Evolutionary conservation across 2,329 filamentous ascomycete species (phyloP).

Genomic region (Rhexocercosporidium sp.): DNA sequence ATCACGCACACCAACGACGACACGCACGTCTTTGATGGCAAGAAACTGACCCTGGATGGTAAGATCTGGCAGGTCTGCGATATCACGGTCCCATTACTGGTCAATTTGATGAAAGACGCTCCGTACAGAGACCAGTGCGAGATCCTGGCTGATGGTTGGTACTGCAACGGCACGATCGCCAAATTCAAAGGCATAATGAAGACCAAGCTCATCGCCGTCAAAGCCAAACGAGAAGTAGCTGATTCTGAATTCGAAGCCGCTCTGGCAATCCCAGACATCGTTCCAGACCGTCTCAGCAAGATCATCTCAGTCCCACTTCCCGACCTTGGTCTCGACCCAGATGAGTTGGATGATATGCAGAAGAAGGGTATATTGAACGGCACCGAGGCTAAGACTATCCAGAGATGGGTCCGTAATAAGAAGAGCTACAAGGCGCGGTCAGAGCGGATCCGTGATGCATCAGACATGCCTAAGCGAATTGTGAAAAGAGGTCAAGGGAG

Average conservation of each 20-base stretch:
- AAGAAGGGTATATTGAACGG: conserved; percentile 11
- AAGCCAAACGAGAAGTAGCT: conserved; percentile 57
- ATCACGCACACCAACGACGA: conserved; percentile 38
- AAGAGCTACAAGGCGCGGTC: conserved; percentile 10
- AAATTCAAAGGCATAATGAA: conserved; percentile 90
- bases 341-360: conserved; percentile 31
- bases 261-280: conserved; percentile 44
- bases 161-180: conserved; percentile 77
- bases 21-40: conserved; percentile 84
- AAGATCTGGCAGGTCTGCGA: conserved; percentile 97
- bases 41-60: conserved; percentile 75
- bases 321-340: conserved; percentile 36
- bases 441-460: conserved; percentile 9
- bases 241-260: conserved; percentile 53
- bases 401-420: conserved; percentile 6
- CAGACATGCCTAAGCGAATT: neutral
- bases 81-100: conserved; percentile 79
- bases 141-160: conserved; percentile 77
- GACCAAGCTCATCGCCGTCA: conserved; percentile 76
- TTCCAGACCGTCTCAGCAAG: conserved; percentile 32
- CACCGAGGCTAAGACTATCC: conserved; percentile 10
- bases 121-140: conserved; percentile 65
- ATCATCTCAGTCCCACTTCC: conserved; percentile 37
- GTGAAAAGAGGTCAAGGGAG: neutral
- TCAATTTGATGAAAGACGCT: conserved; percentile 66